These are phyloP conservation scores for Phylloporus sp. DNA, from an alignment of 768 basidiomycete genomes.

Conservation along the genomic window DNA sequence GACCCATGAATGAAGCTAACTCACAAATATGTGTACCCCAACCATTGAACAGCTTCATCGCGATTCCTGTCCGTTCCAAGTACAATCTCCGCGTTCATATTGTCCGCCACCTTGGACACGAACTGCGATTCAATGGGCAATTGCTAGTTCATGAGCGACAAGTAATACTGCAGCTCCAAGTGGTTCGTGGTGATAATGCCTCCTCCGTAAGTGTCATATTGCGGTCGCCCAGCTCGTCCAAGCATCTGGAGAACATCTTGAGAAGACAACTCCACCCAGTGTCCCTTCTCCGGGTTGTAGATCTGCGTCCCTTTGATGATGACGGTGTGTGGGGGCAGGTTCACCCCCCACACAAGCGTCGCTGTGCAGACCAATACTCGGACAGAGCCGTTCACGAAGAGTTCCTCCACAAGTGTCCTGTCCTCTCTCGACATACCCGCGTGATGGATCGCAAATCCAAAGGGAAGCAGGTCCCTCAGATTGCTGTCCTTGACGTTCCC, in stretches of 20 bases:
- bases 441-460: constrained; percentile 97
- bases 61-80: constrained; percentile 91
- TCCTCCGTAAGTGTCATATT: constrained; percentile 95
- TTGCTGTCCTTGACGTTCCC: constrained; percentile 77
- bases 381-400: constrained; percentile 87
- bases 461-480: constrained; percentile 85
- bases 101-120: constrained; percentile 87
- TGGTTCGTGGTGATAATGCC: constrained; percentile 99
- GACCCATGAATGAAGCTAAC: constrained; percentile 20
- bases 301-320: constrained; percentile 99
- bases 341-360: constrained; percentile 99
- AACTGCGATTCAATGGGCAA: constrained; percentile 97
- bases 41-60: constrained; percentile 96
- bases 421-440: constrained; percentile 95
- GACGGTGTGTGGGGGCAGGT: constrained; percentile 94
- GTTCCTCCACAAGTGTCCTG: constrained; percentile 86
- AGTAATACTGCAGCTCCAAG: constrained; percentile 93
- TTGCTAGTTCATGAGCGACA: constrained; percentile 93
- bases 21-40: constrained; percentile 90
- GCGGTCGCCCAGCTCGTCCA: constrained; percentile 93
- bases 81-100: constrained; percentile 95
- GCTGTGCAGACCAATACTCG: constrained; percentile 97
- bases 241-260: constrained; percentile 99
- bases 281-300: constrained; percentile 97
- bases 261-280: constrained; percentile 91